A percentile compares a stretch with the other conserved stretches of the same genome.
phyloP scores from a whole-genome alignment of 208 protist species.

The Crithidia brevicula region DNA sequence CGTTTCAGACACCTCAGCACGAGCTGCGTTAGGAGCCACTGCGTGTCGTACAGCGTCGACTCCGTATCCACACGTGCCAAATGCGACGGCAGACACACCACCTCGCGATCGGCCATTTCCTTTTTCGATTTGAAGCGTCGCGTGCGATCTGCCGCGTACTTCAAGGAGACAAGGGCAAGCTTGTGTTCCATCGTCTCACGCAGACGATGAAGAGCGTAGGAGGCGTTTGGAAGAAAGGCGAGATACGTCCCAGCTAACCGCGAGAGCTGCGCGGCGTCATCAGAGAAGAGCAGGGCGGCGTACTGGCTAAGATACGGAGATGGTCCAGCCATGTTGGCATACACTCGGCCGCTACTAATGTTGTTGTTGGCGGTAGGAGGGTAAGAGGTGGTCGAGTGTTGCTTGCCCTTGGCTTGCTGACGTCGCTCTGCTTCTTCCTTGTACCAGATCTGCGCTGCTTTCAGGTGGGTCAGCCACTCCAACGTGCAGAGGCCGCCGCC shows the following conservation, averaged over 20 bases:
- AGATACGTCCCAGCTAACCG: constrained; percentile 18
- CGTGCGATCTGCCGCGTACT: constrained; percentile 31
- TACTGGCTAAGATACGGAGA: constrained; percentile 28
- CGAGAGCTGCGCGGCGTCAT: constrained; percentile 17
- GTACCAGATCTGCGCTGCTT: constrained; percentile 30
- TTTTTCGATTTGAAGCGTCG: constrained; percentile 27
- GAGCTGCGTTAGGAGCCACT: constrained; percentile 35
- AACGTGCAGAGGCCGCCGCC: constrained; percentile 28
- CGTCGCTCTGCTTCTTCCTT: constrained; percentile 9
- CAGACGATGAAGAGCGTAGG: constrained; percentile 20
- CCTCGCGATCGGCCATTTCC: constrained; percentile 19
- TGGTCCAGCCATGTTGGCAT: constrained; percentile 16
- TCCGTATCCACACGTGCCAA: constrained; percentile 15
- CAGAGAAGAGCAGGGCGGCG: constrained; percentile 25
- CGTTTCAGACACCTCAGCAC: constrained; percentile 31
- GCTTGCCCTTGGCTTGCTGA: not conserved
- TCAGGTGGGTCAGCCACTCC: constrained; percentile 37
- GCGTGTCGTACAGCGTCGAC: constrained; percentile 35
- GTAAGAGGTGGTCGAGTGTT: not conserved
- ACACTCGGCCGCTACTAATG: not conserved
- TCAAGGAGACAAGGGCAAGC: constrained; percentile 18
- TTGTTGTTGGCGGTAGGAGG: not conserved
- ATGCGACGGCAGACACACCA: constrained; percentile 37
- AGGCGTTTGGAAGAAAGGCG: constrained; percentile 15
- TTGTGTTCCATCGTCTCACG: constrained; percentile 15